phyloP scores from a whole-genome alignment of 495 filamentous ascomycete species.

The Xylaria palmicola region DNA sequence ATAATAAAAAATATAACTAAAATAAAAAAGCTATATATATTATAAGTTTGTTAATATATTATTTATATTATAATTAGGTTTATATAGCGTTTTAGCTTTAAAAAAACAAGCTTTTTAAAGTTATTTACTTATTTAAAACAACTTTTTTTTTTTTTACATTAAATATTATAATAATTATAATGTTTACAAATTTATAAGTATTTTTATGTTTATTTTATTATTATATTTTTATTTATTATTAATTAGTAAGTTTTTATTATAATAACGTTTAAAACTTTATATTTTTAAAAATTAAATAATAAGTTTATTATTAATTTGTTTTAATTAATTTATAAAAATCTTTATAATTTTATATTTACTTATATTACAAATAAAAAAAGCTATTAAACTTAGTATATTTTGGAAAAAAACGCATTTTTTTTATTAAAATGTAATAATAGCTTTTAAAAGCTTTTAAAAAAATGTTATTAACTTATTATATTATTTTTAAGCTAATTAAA shows the following conservation, averaged over 20 bases:
- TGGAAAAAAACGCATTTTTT: too few species aligned
- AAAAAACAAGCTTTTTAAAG: too few species aligned
- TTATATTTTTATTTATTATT: neutral
- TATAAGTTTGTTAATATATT: too few species aligned
- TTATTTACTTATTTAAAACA: neutral
- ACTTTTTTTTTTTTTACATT: neutral
- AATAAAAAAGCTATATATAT: neutral
- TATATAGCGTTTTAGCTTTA: too few species aligned
- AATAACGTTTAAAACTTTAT: neutral
- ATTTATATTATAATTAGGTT: too few species aligned
- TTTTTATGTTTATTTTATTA: neutral
- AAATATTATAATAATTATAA: neutral
- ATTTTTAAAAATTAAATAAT: neutral
- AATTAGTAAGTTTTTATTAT: neutral
- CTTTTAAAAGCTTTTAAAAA: too few species aligned
- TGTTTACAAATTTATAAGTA: neutral
- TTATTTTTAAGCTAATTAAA: too few species aligned
- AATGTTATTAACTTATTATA: too few species aligned
- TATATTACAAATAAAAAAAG: too few species aligned
- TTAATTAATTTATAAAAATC: neutral
- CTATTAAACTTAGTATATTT: too few species aligned
- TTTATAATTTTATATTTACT: neutral
- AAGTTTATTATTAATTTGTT: too few species aligned
- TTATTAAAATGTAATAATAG: too few species aligned
- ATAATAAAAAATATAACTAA: neutral